Conservation (phyloP, 1,139 yeast genomes). For the Candida smagusa region DNA sequence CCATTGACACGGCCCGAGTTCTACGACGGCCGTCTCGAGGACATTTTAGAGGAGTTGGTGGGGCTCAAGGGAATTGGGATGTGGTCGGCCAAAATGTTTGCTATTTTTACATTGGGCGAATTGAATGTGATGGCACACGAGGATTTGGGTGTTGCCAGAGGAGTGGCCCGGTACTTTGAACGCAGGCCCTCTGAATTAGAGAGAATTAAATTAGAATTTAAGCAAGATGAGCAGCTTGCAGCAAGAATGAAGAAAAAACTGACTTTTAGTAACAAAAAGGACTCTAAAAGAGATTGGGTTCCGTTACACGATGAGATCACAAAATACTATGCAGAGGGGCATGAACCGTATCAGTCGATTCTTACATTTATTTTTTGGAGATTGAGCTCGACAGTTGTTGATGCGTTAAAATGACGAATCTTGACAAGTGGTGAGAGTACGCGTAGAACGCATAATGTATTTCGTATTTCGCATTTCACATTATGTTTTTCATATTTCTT, state of each 20-base stretch:
- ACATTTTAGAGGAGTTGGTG: constrained; percentile 53
- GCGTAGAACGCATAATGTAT: too few species aligned
- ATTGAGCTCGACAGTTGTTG: constrained; percentile 55
- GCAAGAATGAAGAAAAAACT: constrained; percentile 31
- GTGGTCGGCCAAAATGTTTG: constrained; percentile 92
- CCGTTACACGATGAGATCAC: constrained; percentile 60
- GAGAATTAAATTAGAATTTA: constrained; percentile 34
- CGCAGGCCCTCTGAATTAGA: constrained; percentile 51
- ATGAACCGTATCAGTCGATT: constrained; percentile 65
- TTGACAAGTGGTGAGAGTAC: too few species aligned
- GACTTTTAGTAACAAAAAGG: constrained; percentile 35
- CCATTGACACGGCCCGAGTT: constrained; percentile 30
- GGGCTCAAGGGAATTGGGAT: constrained; percentile 76
- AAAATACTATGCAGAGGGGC: constrained; percentile 52
- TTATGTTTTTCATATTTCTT: too few species aligned
- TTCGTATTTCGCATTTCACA: too few species aligned
- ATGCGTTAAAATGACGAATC: constrained; percentile 30
- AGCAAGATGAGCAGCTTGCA: constrained; percentile 27
- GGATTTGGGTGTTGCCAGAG: constrained; percentile 84
- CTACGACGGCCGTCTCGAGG: constrained; percentile 37
- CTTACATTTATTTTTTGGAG: constrained; percentile 79
- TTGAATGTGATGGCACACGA: constrained; percentile 72
- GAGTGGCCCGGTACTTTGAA: constrained; percentile 61
- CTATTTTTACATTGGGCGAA: constrained; percentile 63
- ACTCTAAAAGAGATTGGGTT: constrained; percentile 51